These are phyloP conservation scores for Acanthamoeba triangularis DNA, from an alignment of 208 protist species.

Conservation along the genomic window DNA sequence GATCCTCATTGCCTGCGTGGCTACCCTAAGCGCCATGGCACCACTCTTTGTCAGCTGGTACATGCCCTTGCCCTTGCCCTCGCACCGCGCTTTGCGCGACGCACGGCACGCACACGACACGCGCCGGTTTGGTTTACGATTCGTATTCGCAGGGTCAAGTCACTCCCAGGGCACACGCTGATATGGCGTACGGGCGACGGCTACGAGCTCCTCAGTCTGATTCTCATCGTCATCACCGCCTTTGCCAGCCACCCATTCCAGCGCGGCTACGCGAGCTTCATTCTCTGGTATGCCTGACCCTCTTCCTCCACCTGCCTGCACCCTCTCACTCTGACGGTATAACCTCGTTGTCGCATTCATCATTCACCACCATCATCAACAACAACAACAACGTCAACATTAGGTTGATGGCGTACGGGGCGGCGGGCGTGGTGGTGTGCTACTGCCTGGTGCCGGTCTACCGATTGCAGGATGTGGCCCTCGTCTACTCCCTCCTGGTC, in stretches of 20 bases:
- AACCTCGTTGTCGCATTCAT: too few species aligned
- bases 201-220: constrained; percentile 44
- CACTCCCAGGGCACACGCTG: not conserved
- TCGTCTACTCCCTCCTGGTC: constrained; percentile 26
- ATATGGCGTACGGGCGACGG: not conserved
- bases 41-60: constrained; percentile 44
- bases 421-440: constrained; percentile 10
- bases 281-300: not conserved
- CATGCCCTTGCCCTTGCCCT: not conserved
- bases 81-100: too few species aligned
- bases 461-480: constrained; percentile 23
- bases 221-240: constrained; percentile 33
- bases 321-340: not conserved
- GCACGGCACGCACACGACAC: not conserved
- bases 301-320: not conserved
- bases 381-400: not conserved
- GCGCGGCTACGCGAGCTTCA: not conserved
- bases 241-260: constrained; percentile 44
- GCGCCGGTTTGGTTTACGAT: not conserved
- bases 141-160: constrained; percentile 17
- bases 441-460: constrained; percentile 27
- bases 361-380: not conserved
- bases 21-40: constrained; percentile 7
- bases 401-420: not conserved
- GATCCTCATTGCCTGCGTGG: constrained; percentile 38